phyloP scores from a whole-genome alignment of 129 eudicot species.

The Erigeron canadensis region DNA sequence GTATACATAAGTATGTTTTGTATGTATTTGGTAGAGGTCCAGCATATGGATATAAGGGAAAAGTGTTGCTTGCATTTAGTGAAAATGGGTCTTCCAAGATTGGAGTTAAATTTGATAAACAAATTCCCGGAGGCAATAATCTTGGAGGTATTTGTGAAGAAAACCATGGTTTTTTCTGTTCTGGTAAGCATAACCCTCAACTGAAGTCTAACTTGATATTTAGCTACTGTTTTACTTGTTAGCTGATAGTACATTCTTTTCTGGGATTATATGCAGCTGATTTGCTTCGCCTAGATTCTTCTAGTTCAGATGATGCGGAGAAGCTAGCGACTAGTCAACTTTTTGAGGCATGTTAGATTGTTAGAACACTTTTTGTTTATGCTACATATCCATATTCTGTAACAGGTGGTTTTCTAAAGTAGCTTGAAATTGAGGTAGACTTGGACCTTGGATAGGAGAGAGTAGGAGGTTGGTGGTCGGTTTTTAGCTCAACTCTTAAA shows the following conservation, averaged over 20 bases:
- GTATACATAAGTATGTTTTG: not conserved
- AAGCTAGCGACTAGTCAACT: slow-evolving; percentile 76
- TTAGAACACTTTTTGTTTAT: too few relatives aligned
- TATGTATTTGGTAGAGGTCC: slow-evolving; percentile 53
- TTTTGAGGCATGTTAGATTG: slow-evolving; percentile 53
- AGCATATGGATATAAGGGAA: slow-evolving; percentile 68
- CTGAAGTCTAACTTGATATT: not conserved
- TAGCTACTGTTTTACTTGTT: not conserved
- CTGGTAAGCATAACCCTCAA: slow-evolving; percentile 46
- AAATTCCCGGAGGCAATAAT: slow-evolving; percentile 80
- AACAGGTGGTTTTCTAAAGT: not conserved
- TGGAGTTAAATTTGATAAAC: slow-evolving; percentile 85
- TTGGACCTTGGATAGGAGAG: too few relatives aligned
- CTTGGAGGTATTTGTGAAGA: slow-evolving; percentile 92
- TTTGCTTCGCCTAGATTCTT: slow-evolving; percentile 68
- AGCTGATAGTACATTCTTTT: not conserved
- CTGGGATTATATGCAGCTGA: slow-evolving; percentile 53
- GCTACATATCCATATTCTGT: too few relatives aligned
- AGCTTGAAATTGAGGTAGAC: not conserved
- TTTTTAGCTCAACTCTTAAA: too few relatives aligned
- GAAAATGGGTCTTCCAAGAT: slow-evolving; percentile 83
- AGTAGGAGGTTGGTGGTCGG: too few relatives aligned
- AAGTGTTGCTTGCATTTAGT: slow-evolving; percentile 81
- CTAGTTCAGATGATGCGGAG: slow-evolving; percentile 64
- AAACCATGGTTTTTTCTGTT: slow-evolving; percentile 85